Percentiles rank a stretch among this genome's conserved stretches.
Conservation (phyloP, 805 yeast species). For the Saccharomycopsis fibuligera region DNA sequence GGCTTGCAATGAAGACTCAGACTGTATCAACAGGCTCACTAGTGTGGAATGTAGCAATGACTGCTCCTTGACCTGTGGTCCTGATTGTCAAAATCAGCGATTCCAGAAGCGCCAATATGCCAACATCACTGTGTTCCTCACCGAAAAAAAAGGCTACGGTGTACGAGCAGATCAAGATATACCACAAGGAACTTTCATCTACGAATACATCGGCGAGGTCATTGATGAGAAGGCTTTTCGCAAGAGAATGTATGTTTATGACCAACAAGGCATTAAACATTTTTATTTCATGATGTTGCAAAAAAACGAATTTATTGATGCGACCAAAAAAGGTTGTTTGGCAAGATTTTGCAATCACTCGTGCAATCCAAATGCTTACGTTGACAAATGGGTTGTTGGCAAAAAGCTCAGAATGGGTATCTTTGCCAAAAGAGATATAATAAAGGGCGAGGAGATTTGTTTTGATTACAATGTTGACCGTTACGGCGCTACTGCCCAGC, state of each 20-base stretch:
- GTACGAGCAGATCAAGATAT: conserved; percentile 62
- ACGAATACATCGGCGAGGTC: conserved; percentile 93
- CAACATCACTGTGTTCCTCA: conserved; percentile 68
- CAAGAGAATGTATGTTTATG: conserved; percentile 68
- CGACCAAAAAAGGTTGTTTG: conserved; percentile 80
- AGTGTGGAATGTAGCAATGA: conserved; percentile 84
- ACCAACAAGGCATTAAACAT: conserved; percentile 61
- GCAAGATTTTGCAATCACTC: conserved; percentile 95
- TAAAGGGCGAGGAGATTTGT: conserved; percentile 82
- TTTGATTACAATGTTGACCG: conserved; percentile 63
- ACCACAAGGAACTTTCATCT: conserved; percentile 62
- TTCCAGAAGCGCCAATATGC: conserved; percentile 77
- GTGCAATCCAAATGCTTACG: conserved; percentile 90
- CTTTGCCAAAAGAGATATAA: conserved; percentile 71
- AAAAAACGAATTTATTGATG: conserved; percentile 89
- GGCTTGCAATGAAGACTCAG: conserved; percentile 82
- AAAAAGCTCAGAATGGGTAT: conserved; percentile 83
- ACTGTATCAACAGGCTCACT: conserved; percentile 88
- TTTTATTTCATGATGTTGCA: conserved; percentile 96
- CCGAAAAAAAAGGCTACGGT: conserved; percentile 87
- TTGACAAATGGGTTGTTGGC: conserved; percentile 96
- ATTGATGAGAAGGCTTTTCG: conserved; percentile 75
- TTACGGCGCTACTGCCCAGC: conserved; percentile 91
- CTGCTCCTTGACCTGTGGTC: conserved; percentile 61
- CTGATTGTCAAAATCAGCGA: conserved; percentile 77